phyloP scores from a whole-genome alignment of 495 filamentous ascomycete species.

The Choiromyces venosus region DNA sequence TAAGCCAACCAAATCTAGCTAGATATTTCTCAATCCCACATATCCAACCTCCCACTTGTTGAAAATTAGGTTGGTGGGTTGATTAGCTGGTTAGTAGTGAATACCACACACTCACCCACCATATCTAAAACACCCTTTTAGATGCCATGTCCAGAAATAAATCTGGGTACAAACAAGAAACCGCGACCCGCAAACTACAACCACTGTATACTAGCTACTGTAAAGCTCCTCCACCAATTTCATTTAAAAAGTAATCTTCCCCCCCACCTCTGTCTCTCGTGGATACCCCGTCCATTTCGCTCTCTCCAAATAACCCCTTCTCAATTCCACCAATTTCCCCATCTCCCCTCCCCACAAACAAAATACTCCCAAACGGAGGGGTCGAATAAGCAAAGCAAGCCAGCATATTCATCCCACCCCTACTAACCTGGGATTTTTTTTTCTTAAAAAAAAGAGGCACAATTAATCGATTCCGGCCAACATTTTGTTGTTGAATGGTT shows the following conservation, averaged over 20 bases:
- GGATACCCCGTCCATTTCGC: not conserved
- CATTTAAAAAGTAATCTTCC: not conserved
- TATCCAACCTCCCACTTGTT: not conserved
- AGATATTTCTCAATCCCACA: not conserved
- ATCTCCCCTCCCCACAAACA: not conserved
- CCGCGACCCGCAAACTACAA: not conserved
- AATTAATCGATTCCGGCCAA: slow-evolving; percentile 1
- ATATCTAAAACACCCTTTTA: not conserved
- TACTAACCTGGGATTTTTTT: not conserved
- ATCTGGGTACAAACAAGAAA: not conserved
- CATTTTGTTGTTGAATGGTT: slow-evolving; percentile 1
- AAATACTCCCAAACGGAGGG: not conserved
- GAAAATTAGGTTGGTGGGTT: not conserved
- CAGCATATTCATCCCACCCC: not conserved
- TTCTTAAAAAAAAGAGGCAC: not conserved
- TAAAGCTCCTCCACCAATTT: not conserved
- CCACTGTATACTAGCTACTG: not conserved
- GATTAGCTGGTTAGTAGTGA: not conserved
- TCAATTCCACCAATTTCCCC: not conserved
- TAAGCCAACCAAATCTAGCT: not conserved
- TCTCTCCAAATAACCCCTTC: not conserved
- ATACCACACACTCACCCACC: not conserved
- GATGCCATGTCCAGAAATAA: not conserved
- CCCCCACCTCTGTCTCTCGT: not conserved
- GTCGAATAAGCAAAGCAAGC: not conserved